Percentiles rank a stretch among this genome's conserved stretches.
phyloP scores from a whole-genome alignment of 176 grass and related monocot genomes.

The Lolium multiflorum region DNA sequence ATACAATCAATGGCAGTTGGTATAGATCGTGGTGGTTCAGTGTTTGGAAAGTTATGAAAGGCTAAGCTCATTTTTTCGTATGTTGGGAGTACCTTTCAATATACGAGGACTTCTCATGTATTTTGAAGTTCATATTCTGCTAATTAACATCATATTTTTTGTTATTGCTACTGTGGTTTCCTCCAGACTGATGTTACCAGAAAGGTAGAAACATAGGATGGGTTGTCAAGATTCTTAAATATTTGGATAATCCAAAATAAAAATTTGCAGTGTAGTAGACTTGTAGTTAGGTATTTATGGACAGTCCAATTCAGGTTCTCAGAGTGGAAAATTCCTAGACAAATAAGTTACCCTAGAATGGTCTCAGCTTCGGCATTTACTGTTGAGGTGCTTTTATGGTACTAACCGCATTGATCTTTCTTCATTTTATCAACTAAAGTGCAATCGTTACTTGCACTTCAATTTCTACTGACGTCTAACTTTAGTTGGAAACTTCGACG shows the following conservation, averaged over 20 bases:
- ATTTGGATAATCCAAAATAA: neutral
- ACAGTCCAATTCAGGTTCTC: neutral
- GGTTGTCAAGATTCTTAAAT: neutral
- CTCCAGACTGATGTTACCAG: neutral
- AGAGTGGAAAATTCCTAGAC: neutral
- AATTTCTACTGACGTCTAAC: neutral
- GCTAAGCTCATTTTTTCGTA: neutral
- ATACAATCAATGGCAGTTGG: neutral
- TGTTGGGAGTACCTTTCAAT: neutral
- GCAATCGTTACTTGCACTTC: neutral
- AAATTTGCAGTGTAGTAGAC: neutral
- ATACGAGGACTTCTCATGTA: neutral
- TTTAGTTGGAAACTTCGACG: neutral
- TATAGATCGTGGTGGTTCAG: neutral
- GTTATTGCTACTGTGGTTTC: neutral
- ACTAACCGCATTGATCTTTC: neutral
- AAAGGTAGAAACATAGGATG: neutral
- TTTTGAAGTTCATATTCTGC: neutral
- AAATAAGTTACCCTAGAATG: slow-evolving; percentile 10
- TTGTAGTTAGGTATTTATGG: slow-evolving; percentile 5
- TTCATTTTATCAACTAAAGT: neutral
- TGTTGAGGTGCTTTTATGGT: neutral
- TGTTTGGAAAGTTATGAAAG: neutral
- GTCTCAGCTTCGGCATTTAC: neutral
- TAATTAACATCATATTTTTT: neutral